Percentiles rank a stretch among this genome's conserved stretches.
phyloP scores from a whole-genome alignment of 257 asterid species.

The Petrea volubilis region DNA sequence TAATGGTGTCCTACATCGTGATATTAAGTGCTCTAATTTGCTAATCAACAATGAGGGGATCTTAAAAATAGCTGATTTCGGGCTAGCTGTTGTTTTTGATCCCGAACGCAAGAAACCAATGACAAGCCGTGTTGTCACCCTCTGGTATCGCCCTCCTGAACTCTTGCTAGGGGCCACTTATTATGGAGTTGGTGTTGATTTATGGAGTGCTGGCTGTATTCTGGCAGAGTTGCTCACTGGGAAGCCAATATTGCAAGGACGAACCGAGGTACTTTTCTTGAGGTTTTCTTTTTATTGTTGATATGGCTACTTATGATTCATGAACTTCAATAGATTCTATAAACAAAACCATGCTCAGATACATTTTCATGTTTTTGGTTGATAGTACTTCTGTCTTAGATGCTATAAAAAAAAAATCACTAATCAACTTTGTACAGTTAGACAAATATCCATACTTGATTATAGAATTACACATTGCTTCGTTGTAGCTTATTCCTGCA shows the following conservation, averaged over 20 bases:
- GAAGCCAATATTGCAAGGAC: constrained; percentile 82
- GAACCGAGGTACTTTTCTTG: constrained; percentile 69
- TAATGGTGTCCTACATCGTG: constrained; percentile 84
- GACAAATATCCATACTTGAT: no score
- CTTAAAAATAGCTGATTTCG: constrained; percentile 88
- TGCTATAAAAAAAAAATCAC: no score
- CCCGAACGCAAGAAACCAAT: constrained; percentile 59
- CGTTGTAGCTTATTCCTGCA: not conserved
- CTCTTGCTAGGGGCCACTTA: constrained; percentile 82
- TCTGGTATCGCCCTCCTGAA: constrained; percentile 98
- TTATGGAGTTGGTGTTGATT: constrained; percentile 80
- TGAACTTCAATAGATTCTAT: no score
- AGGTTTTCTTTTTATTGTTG: no score
- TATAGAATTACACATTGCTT: no score
- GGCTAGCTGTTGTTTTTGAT: constrained; percentile 72
- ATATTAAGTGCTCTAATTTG: constrained; percentile 86
- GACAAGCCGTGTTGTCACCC: constrained; percentile 96
- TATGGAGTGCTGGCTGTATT: constrained; percentile 97
- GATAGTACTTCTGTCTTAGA: no score
- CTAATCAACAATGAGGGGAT: constrained; percentile 73
- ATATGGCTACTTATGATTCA: no score
- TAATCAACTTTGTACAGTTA: no score
- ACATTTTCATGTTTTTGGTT: no score
- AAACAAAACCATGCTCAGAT: no score
- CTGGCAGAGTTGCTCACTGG: constrained; percentile 76